These are phyloP conservation scores for Pestalotiopsis sp. DNA, from an alignment of 2,329 filamentous ascomycete genomes.

Conservation along the genomic window DNA sequence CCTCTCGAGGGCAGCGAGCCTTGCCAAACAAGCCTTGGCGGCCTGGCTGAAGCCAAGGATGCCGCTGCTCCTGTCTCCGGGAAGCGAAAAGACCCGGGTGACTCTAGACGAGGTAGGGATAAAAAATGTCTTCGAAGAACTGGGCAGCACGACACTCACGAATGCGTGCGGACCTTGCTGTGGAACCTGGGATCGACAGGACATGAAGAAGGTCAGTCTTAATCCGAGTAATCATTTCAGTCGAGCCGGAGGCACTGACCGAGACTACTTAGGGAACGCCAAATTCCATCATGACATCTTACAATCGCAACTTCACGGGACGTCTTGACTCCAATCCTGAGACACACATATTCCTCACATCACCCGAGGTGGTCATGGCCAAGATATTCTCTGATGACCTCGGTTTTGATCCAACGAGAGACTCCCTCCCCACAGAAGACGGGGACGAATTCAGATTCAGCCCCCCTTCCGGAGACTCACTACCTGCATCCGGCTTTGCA, in stretches of 20 bases:
- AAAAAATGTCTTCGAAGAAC: conserved; percentile 92
- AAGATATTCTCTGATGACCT: conserved; percentile 81
- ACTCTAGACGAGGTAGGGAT: conserved; percentile 91
- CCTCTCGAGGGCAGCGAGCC: conserved; percentile 90
- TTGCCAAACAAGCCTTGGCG: conserved; percentile 85
- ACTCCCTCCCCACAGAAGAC: conserved; percentile 90
- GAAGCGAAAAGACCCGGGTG: conserved; percentile 94
- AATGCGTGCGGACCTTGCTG: conserved; percentile 95
- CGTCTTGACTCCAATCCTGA: conserved; percentile 96
- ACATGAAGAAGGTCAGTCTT: conserved; percentile 75
- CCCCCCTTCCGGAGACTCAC: conserved; percentile 77
- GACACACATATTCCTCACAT: conserved; percentile 91
- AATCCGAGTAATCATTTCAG: not conserved
- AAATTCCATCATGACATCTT: conserved; percentile 97
- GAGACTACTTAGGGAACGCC: conserved; percentile 59
- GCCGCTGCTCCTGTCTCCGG: conserved; percentile 91
- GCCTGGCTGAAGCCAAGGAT: conserved; percentile 94
- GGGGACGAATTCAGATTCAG: conserved; percentile 94
- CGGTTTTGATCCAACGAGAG: conserved; percentile 93
- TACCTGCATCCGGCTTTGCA: conserved; percentile 84
- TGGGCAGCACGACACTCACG: conserved; percentile 90
- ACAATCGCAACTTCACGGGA: conserved; percentile 99
- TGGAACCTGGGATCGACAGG: conserved; percentile 91
- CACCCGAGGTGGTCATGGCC: conserved; percentile 86
- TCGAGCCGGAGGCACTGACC: not conserved